Evolutionary conservation across 257 asterid species (phyloP).

Genomic region (Penstemon barbatus): DNA sequence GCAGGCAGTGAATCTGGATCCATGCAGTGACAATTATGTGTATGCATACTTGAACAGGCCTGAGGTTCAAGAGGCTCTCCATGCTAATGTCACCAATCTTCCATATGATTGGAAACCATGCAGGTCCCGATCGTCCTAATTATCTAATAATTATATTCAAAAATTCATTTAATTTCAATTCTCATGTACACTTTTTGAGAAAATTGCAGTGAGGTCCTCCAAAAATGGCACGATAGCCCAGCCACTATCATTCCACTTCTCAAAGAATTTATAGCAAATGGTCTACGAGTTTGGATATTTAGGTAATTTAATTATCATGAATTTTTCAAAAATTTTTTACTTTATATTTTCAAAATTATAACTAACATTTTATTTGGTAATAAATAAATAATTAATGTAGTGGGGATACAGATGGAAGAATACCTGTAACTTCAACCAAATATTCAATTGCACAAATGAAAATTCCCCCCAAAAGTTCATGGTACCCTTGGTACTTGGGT

Average conservation of each 20-base stretch:
- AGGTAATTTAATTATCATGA: constrained; percentile 40
- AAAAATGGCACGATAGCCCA: constrained; percentile 58
- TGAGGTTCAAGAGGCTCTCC: constrained; percentile 75
- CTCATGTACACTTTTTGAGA: not conserved
- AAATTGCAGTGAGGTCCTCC: constrained; percentile 49
- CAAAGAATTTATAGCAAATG: constrained; percentile 51
- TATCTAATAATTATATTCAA: too few species aligned
- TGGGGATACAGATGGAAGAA: constrained; percentile 76
- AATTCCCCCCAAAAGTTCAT: constrained; percentile 36
- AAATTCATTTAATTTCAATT: too few species aligned
- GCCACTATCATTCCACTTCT: constrained; percentile 59
- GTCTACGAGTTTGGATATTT: constrained; percentile 72
- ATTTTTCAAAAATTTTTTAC: not conserved
- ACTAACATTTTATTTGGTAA: too few species aligned
- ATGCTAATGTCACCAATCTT: constrained; percentile 75
- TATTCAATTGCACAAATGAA: constrained; percentile 53
- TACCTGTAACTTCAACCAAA: constrained; percentile 76
- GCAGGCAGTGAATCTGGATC: constrained; percentile 52
- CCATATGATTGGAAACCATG: constrained; percentile 65
- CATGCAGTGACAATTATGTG: constrained; percentile 68
- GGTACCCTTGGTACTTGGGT: constrained; percentile 71
- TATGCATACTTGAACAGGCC: constrained; percentile 62
- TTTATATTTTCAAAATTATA: too few species aligned
- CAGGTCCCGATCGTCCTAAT: constrained; percentile 40
- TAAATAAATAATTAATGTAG: constrained; percentile 26